A percentile compares a stretch with the other conserved stretches of the same genome.
Evolutionary conservation across 805 yeast genomes (phyloP).

Genomic region (Lachancea thermotolerans): DNA sequence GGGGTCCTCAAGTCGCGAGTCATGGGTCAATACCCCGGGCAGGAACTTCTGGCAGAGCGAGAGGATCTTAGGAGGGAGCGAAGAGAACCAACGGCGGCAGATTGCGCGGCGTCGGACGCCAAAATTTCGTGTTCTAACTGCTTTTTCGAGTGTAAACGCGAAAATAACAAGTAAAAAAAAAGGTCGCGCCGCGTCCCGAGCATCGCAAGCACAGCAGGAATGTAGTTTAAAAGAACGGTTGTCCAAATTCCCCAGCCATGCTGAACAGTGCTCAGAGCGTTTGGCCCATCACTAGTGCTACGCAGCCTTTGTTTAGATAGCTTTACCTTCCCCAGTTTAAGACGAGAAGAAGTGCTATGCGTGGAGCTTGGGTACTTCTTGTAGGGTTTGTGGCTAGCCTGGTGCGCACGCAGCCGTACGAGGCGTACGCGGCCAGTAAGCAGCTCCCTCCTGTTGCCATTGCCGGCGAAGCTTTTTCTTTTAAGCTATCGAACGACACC

Average conservation of each 20-base stretch:
- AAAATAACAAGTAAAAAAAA: neutral
- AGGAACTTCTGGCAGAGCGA: too few relatives aligned
- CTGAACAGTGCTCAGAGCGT: too few relatives aligned
- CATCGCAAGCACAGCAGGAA: neutral
- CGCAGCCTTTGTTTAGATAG: neutral
- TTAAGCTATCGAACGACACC: slow-evolving; percentile 66
- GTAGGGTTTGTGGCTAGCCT: neutral
- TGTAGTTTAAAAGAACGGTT: neutral
- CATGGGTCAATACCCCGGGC: too few relatives aligned
- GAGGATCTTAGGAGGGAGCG: too few relatives aligned
- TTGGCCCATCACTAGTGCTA: too few relatives aligned
- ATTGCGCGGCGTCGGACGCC: neutral
- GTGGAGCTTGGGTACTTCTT: slow-evolving; percentile 3
- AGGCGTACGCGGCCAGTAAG: slow-evolving; percentile 37
- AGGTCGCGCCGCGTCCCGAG: neutral
- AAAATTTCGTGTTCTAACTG: neutral
- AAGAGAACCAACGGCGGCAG: too few relatives aligned
- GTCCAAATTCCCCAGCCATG: neutral
- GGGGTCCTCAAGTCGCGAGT: too few relatives aligned
- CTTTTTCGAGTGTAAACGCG: slow-evolving; percentile 1
- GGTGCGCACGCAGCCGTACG: slow-evolving; percentile 20
- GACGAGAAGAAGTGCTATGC: neutral
- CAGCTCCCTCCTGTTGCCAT: slow-evolving; percentile 89
- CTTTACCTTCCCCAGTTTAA: neutral
- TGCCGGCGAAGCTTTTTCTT: slow-evolving; percentile 51